Evolutionary conservation across 768 basidiomycete genomes (phyloP).

Genomic region (Suillus lakei): DNA sequence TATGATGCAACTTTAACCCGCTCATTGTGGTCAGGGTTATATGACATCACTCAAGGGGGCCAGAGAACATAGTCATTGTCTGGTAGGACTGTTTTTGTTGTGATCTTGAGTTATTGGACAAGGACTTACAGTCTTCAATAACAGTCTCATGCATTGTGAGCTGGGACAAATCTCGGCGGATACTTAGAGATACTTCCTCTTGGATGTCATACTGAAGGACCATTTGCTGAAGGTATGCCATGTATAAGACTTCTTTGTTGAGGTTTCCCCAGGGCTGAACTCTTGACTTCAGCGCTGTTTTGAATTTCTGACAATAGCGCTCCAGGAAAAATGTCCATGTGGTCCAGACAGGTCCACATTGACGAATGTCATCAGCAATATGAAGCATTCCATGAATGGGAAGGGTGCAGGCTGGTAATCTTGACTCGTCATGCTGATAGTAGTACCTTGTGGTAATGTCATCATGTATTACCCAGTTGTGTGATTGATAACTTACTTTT

Average conservation of each 20-base stretch:
- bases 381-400: constrained; percentile 28
- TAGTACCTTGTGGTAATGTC: constrained; percentile 11
- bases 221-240: constrained; percentile 14
- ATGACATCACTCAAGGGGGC: constrained; percentile 12
- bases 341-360: constrained; percentile 23
- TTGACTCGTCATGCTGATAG: constrained; percentile 11
- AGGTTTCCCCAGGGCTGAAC: constrained; percentile 22
- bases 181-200: constrained; percentile 10
- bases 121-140: constrained; percentile 15
- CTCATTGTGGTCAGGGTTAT: background rate
- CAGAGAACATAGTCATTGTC: constrained; percentile 13
- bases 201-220: constrained; percentile 6
- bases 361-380: constrained; percentile 20
- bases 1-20: background rate
- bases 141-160: constrained; percentile 12
- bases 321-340: constrained; percentile 29
- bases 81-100: background rate
- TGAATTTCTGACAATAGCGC: constrained; percentile 22
- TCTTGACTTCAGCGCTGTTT: constrained; percentile 13
- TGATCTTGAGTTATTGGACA: background rate
- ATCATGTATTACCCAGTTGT: background rate
- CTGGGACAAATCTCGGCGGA: background rate
- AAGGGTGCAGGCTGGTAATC: constrained; percentile 20
- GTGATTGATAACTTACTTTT: constrained; percentile 9
- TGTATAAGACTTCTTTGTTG: constrained; percentile 11